Evolutionary conservation across 768 basidiomycete genomes (phyloP).

Genomic region (Pleurotus tuber-regium): DNA sequence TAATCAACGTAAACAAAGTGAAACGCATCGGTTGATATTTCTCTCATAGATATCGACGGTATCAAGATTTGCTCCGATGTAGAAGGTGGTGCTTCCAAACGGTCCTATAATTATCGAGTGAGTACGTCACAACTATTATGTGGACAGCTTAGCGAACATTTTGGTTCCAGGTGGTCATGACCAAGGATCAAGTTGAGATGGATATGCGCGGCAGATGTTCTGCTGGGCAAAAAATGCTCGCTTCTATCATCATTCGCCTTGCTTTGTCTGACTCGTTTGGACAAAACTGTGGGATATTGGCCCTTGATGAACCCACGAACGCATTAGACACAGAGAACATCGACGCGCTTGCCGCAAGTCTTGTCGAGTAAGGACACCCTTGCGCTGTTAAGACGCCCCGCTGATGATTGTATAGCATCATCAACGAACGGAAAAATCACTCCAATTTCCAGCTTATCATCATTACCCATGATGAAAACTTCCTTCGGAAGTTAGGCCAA

Average conservation of each 20-base stretch:
- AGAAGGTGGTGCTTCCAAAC: slow-evolving; percentile 85
- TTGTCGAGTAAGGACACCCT: slow-evolving; percentile 73
- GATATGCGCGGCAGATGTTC: slow-evolving; percentile 99
- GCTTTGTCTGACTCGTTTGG: slow-evolving; percentile 97
- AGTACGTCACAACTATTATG: slow-evolving; percentile 21
- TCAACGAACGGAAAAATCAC: slow-evolving; percentile 86
- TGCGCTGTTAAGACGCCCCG: slow-evolving; percentile 1
- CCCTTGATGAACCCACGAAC: slow-evolving; percentile 97
- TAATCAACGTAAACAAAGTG: too few relatives aligned
- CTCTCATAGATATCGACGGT: slow-evolving; percentile 84
- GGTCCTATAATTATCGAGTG: slow-evolving; percentile 97
- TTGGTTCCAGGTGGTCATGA: slow-evolving; percentile 86
- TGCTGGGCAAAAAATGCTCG: slow-evolving; percentile 98
- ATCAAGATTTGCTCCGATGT: slow-evolving; percentile 94
- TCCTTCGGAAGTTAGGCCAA: slow-evolving; percentile 87
- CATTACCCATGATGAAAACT: slow-evolving; percentile 97
- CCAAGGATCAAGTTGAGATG: slow-evolving; percentile 98
- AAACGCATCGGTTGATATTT: too few relatives aligned
- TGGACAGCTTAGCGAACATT: slow-evolving; percentile 12
- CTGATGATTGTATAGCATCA: slow-evolving; percentile 59
- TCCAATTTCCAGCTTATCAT: slow-evolving; percentile 95
- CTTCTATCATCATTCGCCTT: slow-evolving; percentile 95
- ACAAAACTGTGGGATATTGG: slow-evolving; percentile 96
- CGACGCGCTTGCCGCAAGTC: slow-evolving; percentile 85
- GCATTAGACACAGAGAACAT: slow-evolving; percentile 96